Evolutionary conservation across 2,329 filamentous ascomycete species (phyloP).

Genomic region (Elsinoe ampelina): DNA sequence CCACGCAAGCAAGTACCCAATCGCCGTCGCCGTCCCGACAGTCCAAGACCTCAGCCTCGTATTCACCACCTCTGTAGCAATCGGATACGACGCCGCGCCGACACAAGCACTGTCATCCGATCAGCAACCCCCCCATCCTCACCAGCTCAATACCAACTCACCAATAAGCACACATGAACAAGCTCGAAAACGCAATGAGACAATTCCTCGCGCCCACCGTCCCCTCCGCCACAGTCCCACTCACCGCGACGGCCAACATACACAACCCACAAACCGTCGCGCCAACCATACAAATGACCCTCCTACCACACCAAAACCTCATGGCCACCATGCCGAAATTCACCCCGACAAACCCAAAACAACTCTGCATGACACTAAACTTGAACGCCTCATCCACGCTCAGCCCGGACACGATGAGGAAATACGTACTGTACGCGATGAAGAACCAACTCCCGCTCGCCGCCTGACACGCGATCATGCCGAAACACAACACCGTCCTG

Average conservation of each 20-base stretch:
- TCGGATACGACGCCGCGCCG: slow-evolving; percentile 45
- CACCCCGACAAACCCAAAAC: slow-evolving; percentile 45
- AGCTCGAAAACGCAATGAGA: slow-evolving; percentile 43
- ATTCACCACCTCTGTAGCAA: slow-evolving; percentile 32
- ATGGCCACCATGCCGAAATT: slow-evolving; percentile 45
- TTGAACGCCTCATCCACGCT: slow-evolving; percentile 37
- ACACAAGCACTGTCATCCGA: slow-evolving; percentile 42
- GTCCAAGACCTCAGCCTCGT: slow-evolving; percentile 45
- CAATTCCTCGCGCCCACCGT: slow-evolving; percentile 31
- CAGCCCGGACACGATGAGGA: slow-evolving; percentile 43
- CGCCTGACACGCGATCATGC: slow-evolving; percentile 26
- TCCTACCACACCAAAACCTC: slow-evolving; percentile 43
- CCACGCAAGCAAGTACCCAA: slow-evolving; percentile 48
- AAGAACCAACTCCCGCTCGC: slow-evolving; percentile 29
- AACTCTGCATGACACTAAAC: slow-evolving; percentile 44
- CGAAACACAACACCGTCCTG: slow-evolving; percentile 26
- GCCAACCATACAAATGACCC: slow-evolving; percentile 43
- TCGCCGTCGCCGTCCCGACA: slow-evolving; percentile 43
- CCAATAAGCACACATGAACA: slow-evolving; percentile 44
- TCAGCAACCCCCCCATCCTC: not conserved
- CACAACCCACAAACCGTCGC: slow-evolving; percentile 43
- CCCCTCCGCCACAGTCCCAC: slow-evolving; percentile 27
- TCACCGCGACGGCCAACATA: slow-evolving; percentile 46
- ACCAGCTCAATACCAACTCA: not conserved
- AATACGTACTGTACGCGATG: slow-evolving; percentile 46